These are phyloP conservation scores for Funneliformis mosseae DNA, from an alignment of 192 early-diverging fungal species.

Conservation along the genomic window DNA sequence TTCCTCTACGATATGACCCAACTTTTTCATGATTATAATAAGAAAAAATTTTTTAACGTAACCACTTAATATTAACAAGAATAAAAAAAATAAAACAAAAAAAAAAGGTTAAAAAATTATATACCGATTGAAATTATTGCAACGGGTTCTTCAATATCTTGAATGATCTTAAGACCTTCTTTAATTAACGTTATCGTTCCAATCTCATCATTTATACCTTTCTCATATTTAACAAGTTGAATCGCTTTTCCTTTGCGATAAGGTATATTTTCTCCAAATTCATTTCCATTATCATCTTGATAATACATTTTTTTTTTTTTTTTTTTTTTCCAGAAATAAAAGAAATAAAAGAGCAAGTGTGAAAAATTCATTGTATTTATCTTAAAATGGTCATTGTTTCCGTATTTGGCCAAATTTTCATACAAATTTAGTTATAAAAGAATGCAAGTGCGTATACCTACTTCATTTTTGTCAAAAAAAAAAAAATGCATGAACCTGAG, in stretches of 20 bases:
- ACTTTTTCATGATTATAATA: neutral
- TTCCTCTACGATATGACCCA: conserved; percentile 28
- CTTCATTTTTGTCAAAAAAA: no score
- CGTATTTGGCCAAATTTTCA: no score
- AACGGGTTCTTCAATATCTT: conserved; percentile 26
- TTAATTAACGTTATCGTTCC: neutral
- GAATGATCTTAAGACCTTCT: conserved; percentile 10
- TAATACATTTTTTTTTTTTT: no score
- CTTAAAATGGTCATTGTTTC: no score
- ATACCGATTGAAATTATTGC: conserved; percentile 21
- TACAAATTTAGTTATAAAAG: no score
- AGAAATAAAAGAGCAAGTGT: no score
- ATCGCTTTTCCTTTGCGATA: conserved; percentile 24
- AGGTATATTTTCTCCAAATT: conserved; percentile 8
- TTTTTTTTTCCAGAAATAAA: no score
- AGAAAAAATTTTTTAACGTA: neutral
- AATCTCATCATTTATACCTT: no score
- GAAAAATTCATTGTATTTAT: no score
- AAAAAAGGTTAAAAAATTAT: neutral
- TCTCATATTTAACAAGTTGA: conserved; percentile 12
- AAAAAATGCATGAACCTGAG: no score
- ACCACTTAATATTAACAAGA: neutral
- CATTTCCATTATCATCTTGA: neutral
- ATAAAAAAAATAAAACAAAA: no score
- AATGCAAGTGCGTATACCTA: no score